Percentiles rank a stretch among this genome's conserved stretches.
Conservation (phyloP, 768 basidiomycete genomes). For the Phaeotremella skinneri region DNA sequence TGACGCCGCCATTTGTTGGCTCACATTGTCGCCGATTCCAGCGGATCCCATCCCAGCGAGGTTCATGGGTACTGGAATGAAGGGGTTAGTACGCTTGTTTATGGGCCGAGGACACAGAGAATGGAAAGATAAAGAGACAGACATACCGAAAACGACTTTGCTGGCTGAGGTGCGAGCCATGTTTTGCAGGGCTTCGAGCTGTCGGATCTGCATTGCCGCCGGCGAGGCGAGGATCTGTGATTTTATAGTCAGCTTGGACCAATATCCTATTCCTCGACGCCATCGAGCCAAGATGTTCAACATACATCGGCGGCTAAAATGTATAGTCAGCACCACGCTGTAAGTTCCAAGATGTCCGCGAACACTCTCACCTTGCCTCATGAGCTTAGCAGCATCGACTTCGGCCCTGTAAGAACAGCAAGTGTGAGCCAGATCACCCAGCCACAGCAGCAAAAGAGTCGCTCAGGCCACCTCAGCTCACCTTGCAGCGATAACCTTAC, state of each 20-base stretch:
- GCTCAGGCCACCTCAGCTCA: neutral
- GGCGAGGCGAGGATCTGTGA: conserved; percentile 63
- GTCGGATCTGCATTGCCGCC: conserved; percentile 97
- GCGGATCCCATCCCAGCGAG: conserved; percentile 42
- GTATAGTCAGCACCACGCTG: neutral
- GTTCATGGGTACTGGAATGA: conserved; percentile 45
- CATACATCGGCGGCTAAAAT: conserved; percentile 69
- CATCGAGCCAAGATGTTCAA: conserved; percentile 56
- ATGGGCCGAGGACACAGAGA: neutral
- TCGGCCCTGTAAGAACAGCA: conserved; percentile 90
- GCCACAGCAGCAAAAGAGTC: too few relatives aligned
- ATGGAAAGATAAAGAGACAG: neutral
- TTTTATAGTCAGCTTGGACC: neutral
- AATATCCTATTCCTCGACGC: neutral
- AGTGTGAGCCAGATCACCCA: neutral
- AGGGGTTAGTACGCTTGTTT: neutral
- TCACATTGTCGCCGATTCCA: conserved; percentile 32
- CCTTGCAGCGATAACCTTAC: conserved; percentile 58
- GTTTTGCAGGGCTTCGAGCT: conserved; percentile 89
- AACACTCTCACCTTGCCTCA: conserved; percentile 68
- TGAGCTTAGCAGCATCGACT: conserved; percentile 89
- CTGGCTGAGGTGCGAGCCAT: conserved; percentile 78
- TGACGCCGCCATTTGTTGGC: conserved; percentile 36
- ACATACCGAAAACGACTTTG: conserved; percentile 80
- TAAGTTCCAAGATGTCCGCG: neutral